Evolutionary conservation across 768 basidiomycete genomes (phyloP).

Genomic region (Rhizopogon vesiculosus): DNA sequence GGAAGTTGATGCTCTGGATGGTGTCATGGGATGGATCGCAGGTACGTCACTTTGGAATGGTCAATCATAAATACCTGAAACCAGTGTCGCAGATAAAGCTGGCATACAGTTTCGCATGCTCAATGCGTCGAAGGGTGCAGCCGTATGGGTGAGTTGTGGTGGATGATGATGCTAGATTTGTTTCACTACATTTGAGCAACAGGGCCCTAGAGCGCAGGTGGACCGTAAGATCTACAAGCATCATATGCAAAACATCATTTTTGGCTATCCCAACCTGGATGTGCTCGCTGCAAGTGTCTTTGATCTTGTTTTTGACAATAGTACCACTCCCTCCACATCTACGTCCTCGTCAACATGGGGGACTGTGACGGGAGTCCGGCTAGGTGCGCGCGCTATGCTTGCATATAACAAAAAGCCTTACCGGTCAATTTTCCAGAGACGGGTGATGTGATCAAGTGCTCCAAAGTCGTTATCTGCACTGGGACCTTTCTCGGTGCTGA

Average conservation of each 20-base stretch:
- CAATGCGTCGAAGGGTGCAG: conserved; percentile 82
- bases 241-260: conserved; percentile 71
- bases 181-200: background rate
- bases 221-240: conserved; percentile 80
- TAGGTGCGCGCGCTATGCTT: conserved; percentile 40
- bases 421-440: conserved; percentile 41
- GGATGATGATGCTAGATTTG: too few relatives aligned
- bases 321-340: conserved; percentile 18
- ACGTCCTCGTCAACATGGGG: conserved; percentile 38
- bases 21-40: conserved; percentile 77
- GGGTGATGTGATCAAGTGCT: conserved; percentile 71
- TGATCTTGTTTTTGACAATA: conserved; percentile 65
- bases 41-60: conserved; percentile 39
- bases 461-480: conserved; percentile 83
- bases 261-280: conserved; percentile 63
- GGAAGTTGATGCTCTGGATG: conserved; percentile 89
- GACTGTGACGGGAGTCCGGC: conserved; percentile 56
- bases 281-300: conserved; percentile 72
- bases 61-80: background rate
- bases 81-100: conserved; percentile 59
- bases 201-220: conserved; percentile 90
- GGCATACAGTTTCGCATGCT: conserved; percentile 87
- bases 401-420: background rate
- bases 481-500: conserved; percentile 91
- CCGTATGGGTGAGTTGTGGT: conserved; percentile 72